Evolutionary conservation across 73 alveolate species (phyloP).

Genomic region (Paramecium biaurelia): DNA sequence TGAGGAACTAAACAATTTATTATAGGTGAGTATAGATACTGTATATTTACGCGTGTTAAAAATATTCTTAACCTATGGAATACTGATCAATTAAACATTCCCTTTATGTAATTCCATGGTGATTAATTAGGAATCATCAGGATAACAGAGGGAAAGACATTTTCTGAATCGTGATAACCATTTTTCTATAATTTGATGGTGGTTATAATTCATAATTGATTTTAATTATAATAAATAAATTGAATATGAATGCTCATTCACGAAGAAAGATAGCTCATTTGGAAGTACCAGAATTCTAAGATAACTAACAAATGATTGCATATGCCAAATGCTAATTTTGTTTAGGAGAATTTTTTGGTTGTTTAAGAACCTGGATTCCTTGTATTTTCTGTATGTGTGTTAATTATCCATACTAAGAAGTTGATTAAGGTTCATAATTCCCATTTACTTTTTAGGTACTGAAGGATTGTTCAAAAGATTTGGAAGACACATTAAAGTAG

Average conservation of each 20-base stretch:
- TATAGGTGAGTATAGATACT: neutral
- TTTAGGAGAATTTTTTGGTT: constrained; percentile 63
- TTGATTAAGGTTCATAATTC: neutral
- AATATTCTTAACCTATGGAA: neutral
- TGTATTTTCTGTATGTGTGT: constrained; percentile 62
- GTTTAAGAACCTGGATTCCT: constrained; percentile 65
- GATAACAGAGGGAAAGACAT: neutral
- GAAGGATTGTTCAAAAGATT: constrained; percentile 59
- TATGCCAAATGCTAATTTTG: constrained; percentile 57
- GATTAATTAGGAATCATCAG: neutral
- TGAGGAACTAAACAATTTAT: neutral
- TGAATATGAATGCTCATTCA: neutral
- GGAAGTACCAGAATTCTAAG: constrained; percentile 33
- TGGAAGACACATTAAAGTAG: constrained; percentile 60
- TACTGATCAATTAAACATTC: neutral
- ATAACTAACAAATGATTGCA: constrained; percentile 41
- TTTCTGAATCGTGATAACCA: neutral
- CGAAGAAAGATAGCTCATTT: constrained; percentile 3
- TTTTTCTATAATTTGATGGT: neutral
- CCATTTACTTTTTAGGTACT: neutral
- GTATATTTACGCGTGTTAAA: neutral
- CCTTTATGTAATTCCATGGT: constrained; percentile 47
- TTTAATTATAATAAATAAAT: neutral
- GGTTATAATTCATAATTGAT: neutral
- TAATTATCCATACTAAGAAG: constrained; percentile 59